Base-by-base conservation (phyloP, 495 filamentous ascomycete genomes). In the Ramalina peruviana region DNA sequence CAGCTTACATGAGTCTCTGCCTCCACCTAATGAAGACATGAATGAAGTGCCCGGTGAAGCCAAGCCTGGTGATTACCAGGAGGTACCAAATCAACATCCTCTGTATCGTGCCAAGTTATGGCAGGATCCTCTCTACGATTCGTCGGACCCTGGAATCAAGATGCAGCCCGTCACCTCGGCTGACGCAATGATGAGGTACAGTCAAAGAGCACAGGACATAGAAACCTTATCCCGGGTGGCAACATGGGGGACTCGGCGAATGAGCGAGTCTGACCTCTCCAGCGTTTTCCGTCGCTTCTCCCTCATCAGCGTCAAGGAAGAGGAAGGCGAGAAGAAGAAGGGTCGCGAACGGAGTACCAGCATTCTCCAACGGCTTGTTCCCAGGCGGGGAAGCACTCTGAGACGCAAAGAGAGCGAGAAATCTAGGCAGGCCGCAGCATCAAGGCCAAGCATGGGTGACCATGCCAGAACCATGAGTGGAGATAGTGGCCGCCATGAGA, bases 201-300 rank as follows among this genome's bases (percentile, higher is more conserved):
- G 71, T 21, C 64, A 58, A 50, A 68, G 66, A 9, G 67, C 68
- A 5, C 59, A 45, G 21, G 69, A 75, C 37, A 49, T 69, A 26
- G 73, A 76, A 39, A 71, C 65, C 11, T 54, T 62, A 27, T 88
- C 85, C 4, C 71, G 81, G 40, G 72, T 75, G 21, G 84, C 83
- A 20, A 89, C 85, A 3, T 85, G 82, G 80, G 82, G 82, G 11
- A 84, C 81, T 9, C 71, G 78, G 15, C 73, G 77, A 23, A 64
- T 76, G 20, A 83, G 78, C 56, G 66, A 83, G 36, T 60, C 73
- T 2, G 83, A 86, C 45, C 64, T 77, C 43, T 74, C 81, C 36
- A 76, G 72, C 41, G 71, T 82, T 36, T 70, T 87, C 41, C 82
- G 80, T 51, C 78, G 78, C 46, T 48, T 48, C 30, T 36, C 45